Conservation (phyloP, 192 early-diverging fungal genomes). For the Entrophospora sp. region DNA sequence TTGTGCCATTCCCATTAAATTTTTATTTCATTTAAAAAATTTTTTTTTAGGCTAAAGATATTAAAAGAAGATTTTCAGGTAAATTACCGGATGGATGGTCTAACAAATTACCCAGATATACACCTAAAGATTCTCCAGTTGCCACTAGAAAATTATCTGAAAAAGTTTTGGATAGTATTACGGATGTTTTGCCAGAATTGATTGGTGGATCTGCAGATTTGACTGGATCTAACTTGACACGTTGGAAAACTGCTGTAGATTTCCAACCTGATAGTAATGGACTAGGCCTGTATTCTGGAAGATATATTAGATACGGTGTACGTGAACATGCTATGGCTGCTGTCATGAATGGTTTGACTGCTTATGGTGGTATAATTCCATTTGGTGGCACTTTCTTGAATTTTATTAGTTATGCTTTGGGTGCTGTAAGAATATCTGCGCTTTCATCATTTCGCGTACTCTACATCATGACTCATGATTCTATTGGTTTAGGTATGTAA, state of each 20-base stretch:
- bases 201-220: slow-evolving; percentile 94
- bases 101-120: slow-evolving; percentile 67
- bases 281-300: slow-evolving; percentile 76
- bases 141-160: slow-evolving; percentile 90
- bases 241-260: slow-evolving; percentile 92
- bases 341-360: slow-evolving; percentile 81
- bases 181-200: slow-evolving; percentile 73
- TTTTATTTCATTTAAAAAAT: too few relatives aligned
- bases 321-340: slow-evolving; percentile 97
- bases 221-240: slow-evolving; percentile 91
- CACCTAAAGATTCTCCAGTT: slow-evolving; percentile 66
- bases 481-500: slow-evolving; percentile 58
- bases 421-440: slow-evolving; percentile 82
- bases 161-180: slow-evolving; percentile 71
- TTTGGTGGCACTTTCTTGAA: slow-evolving; percentile 89
- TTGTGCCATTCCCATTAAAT: too few relatives aligned
- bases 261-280: slow-evolving; percentile 70
- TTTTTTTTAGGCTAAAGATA: slow-evolving; percentile 43
- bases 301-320: slow-evolving; percentile 91
- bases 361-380: slow-evolving; percentile 82
- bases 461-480: slow-evolving; percentile 99
- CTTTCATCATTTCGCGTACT: slow-evolving; percentile 83
- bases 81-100: slow-evolving; percentile 69
- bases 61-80: slow-evolving; percentile 65
- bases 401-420: slow-evolving; percentile 62